These are phyloP conservation scores for Avena sativa DNA, from an alignment of 176 grass and related monocot species.

Conservation along the genomic window DNA sequence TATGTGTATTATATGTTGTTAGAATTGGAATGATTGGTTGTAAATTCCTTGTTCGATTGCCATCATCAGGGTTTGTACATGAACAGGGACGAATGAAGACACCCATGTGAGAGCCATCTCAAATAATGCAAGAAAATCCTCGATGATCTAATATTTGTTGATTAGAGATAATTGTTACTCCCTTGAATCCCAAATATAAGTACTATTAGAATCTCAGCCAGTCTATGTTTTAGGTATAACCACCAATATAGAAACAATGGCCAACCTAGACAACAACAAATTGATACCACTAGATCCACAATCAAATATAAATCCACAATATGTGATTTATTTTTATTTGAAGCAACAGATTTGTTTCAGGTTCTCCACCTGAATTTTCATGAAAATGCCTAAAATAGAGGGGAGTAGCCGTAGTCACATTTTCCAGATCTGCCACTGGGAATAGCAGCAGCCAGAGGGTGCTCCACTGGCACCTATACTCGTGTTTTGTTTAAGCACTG, in stretches of 20 bases:
- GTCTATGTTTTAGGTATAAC: background rate
- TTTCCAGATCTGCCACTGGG: background rate
- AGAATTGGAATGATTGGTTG: background rate
- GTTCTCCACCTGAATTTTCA: background rate
- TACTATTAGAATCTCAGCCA: background rate
- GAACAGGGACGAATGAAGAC: background rate
- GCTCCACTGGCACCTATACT: background rate
- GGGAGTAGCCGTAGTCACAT: background rate
- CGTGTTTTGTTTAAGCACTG: background rate
- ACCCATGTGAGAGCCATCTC: background rate
- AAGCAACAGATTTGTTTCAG: background rate
- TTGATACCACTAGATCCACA: background rate
- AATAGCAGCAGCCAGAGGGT: background rate
- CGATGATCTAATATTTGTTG: background rate
- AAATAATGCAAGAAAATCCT: background rate
- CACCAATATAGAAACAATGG: background rate
- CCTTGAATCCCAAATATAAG: background rate
- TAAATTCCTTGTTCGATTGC: background rate
- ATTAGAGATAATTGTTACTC: background rate
- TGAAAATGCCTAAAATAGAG: background rate
- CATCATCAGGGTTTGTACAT: background rate
- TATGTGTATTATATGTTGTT: background rate
- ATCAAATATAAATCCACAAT: background rate
- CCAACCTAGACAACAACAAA: slow-evolving; percentile 1
- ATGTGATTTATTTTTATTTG: background rate